These are phyloP conservation scores for Syzygium aqueum DNA, from an alignment of 345 rosid species.

Conservation along the genomic window DNA sequence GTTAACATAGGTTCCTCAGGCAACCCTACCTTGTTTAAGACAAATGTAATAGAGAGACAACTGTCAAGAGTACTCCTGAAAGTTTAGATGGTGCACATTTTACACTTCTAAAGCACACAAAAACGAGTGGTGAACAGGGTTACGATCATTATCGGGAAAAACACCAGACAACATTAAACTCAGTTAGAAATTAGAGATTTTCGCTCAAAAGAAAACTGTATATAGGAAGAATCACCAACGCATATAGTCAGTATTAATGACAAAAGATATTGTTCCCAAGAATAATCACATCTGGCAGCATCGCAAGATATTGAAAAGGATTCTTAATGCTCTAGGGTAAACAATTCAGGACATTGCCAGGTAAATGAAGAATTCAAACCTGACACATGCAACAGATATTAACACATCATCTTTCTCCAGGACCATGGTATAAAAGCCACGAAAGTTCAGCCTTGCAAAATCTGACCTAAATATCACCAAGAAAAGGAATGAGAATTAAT, in stretches of 20 bases:
- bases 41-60: background rate
- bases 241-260: background rate
- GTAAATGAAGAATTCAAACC: slow-evolving; percentile 27
- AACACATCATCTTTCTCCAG: slow-evolving; percentile 83
- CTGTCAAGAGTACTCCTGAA: background rate
- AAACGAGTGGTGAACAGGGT: background rate
- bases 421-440: slow-evolving; percentile 71
- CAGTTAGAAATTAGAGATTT: background rate
- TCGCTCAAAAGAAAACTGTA: background rate
- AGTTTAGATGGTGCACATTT: background rate
- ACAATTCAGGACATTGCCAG: background rate
- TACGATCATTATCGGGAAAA: background rate
- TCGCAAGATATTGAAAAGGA: background rate
- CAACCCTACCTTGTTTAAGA: background rate
- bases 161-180: background rate
- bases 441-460: slow-evolving; percentile 72
- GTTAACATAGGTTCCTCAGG: background rate
- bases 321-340: background rate
- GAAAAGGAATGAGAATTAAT: background rate
- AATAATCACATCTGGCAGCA: background rate
- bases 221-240: background rate
- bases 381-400: slow-evolving; percentile 85
- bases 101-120: background rate
- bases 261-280: background rate
- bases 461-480: slow-evolving; percentile 52